Percentiles rank a stretch among this genome's conserved stretches.
phyloP scores from a whole-genome alignment of 2,329 filamentous ascomycete genomes.

The Botrytis deweyae region DNA sequence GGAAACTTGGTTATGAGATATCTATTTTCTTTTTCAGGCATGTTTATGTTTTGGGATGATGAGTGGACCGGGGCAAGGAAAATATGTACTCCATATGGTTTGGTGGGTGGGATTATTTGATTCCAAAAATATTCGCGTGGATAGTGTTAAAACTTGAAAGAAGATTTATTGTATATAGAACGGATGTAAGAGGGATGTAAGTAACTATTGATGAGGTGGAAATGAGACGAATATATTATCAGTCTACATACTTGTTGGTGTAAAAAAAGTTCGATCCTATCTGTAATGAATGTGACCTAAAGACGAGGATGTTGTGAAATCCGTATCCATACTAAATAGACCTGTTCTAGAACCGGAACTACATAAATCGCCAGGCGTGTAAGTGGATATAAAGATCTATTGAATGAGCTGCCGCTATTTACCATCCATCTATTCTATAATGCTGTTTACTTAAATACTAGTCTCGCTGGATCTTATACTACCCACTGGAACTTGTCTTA shows the following conservation, averaged over 20 bases:
- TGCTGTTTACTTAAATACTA: neutral
- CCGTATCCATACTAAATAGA: neutral
- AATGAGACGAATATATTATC: neutral
- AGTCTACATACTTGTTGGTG: neutral
- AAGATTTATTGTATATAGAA: conserved; percentile 3
- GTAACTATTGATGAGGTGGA: neutral
- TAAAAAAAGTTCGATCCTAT: neutral
- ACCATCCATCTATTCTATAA: neutral
- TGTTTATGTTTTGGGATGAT: conserved; percentile 3
- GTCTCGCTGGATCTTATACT: neutral
- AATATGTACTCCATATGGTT: neutral
- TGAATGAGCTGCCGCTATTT: neutral
- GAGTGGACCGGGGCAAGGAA: neutral
- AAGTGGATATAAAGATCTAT: neutral
- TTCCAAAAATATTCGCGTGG: neutral
- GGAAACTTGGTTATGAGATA: conserved; percentile 12
- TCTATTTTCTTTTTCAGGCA: conserved; percentile 1
- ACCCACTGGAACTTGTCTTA: neutral
- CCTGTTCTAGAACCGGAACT: neutral
- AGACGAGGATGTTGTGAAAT: neutral
- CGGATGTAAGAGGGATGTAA: neutral
- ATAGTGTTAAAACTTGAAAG: no score
- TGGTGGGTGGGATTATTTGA: neutral
- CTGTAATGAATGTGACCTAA: neutral
- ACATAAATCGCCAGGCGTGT: neutral